Evolutionary conservation across 148 eudicot species (phyloP), one percentile per base, ranked within the genome.

Genomic region (Diospyros lotus): DNA sequence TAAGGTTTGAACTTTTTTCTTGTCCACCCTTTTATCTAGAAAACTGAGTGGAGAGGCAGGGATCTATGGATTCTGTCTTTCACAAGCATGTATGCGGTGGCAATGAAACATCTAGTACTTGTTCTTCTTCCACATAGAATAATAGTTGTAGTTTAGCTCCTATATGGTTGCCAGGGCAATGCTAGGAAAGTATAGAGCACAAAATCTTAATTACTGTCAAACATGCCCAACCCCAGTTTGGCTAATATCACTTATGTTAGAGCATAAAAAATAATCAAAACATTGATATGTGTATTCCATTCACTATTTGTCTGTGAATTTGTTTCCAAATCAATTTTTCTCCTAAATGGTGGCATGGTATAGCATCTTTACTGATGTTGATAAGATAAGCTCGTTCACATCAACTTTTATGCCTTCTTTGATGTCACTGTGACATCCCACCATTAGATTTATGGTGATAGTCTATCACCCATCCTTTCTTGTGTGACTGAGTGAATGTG

Each of bases 121-220:
- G 14, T 50, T 68, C 71, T 68, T 28, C 4, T 41, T 68, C 58
- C 40, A 50, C 11, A 52, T 46, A 17, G 17, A 15, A 44, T 11
- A 46, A 18, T 72, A 59, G 75, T 7, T 61, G 59, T 15, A 61
- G 42, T 72, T 58, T 11, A 28, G 53, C 4, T 18, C 18, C 5
- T 44, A 18, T 72, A 58, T 72, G 39, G 13, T 72, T 72, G 42
- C 14, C 5, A 4, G 48, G 66, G 54, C 58, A 72, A 59, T 72
- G 40, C 42, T 43, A 12, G 44, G 39, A 61, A 18, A 61, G 44
- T 6, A 18, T 10, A 10, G 10, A 58, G 39, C 2, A 39, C 9
- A 40, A 12, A 39, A 52, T 69, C 42, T 7, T 39, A 44, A 69
- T 10, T 28, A 2, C 7, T 11, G 45, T 3, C 28, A 9, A 14